These are phyloP conservation scores for Stylosanthes scabra DNA, from an alignment of 331 rosid genomes.

Conservation along the genomic window DNA sequence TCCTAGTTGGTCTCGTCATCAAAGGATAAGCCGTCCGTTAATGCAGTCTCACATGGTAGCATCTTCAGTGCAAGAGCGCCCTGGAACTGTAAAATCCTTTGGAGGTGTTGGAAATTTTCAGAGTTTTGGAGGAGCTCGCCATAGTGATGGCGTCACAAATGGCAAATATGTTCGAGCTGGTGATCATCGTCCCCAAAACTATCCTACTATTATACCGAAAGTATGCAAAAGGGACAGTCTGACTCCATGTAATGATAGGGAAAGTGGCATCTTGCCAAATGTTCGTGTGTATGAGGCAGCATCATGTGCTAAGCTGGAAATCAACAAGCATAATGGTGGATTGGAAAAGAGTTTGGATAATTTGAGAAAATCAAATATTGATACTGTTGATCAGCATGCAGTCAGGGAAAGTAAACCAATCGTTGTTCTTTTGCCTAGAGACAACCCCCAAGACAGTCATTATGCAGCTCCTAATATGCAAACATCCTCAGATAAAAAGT, in stretches of 20 bases:
- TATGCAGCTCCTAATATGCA: slow-evolving; percentile 52
- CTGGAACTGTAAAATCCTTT: slow-evolving; percentile 46
- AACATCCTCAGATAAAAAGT: slow-evolving; percentile 45
- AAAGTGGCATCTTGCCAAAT: slow-evolving; percentile 42
- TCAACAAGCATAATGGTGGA: slow-evolving; percentile 46
- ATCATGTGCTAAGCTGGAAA: slow-evolving; percentile 36
- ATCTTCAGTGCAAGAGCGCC: slow-evolving; percentile 44
- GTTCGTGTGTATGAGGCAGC: slow-evolving; percentile 40
- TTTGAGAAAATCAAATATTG: slow-evolving; percentile 42
- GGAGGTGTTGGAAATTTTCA: slow-evolving; percentile 44
- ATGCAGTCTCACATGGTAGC: slow-evolving; percentile 56
- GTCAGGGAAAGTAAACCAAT: slow-evolving; percentile 51
- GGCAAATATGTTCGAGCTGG: slow-evolving; percentile 46
- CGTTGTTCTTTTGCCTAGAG: slow-evolving; percentile 64
- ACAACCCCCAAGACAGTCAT: slow-evolving; percentile 45
- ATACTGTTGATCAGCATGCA: slow-evolving; percentile 41
- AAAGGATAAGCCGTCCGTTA: slow-evolving; percentile 52
- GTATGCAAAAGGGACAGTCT: slow-evolving; percentile 44
- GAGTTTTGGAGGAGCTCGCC: slow-evolving; percentile 41
- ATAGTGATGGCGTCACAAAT: slow-evolving; percentile 34
- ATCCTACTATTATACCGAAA: slow-evolving; percentile 39
- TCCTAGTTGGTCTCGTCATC: slow-evolving; percentile 58
- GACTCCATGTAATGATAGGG: slow-evolving; percentile 39
- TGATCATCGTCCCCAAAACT: slow-evolving; percentile 47
- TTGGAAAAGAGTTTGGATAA: slow-evolving; percentile 47